Base-by-base conservation (phyloP, 148 eudicot genomes). In the Amaranthus palmeri region DNA sequence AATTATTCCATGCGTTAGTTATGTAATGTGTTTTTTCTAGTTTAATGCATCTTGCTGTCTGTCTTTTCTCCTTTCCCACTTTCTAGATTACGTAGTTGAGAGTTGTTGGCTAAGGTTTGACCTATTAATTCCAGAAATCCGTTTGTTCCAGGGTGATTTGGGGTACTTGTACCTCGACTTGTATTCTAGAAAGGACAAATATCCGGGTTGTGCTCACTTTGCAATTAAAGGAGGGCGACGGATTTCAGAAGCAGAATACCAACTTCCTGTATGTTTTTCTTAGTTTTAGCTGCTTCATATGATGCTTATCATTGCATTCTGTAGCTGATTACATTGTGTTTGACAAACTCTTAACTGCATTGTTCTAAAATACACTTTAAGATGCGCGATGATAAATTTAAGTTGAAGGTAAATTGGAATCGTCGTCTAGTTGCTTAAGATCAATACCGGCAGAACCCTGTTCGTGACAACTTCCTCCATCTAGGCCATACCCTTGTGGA, bases 201-300 rank as follows among this genome's bases (percentile, higher is more conserved):
- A 89, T 76, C 92, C 98, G 61, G 92, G 92, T 51, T 91, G 90
- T 81, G 98, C 98, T 79, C 98, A 93, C 86, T 93, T 91, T 89
- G 90, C 98, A 54, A 91, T 93, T 69, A 89, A 83, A 86, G 98
- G 98, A 49, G 98, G 98, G 3, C 89, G 98, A 7, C 81, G 83
- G 59, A 81, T 93, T 70, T 95, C 98, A 41, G 87, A 83, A 80
- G 78, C 92, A 65, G 96, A 95, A 67, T 91, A 91, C 79, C 98
- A 95, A 76, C 89, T 93, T 72, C 98, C 98, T 52, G 98, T 95
- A 84, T 67, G 96, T 48, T 40, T 61, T 40, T 54, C 6, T 4
- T 57, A 58, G 57, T 59, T 72, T 62, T 25, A 61, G 63, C 68
- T 10, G 65, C 5, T 52, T 43, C 53, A 4, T 62, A 36, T 40